Conservation (phyloP, 768 basidiomycete genomes). For the Hortiboletus campestris region DNA sequence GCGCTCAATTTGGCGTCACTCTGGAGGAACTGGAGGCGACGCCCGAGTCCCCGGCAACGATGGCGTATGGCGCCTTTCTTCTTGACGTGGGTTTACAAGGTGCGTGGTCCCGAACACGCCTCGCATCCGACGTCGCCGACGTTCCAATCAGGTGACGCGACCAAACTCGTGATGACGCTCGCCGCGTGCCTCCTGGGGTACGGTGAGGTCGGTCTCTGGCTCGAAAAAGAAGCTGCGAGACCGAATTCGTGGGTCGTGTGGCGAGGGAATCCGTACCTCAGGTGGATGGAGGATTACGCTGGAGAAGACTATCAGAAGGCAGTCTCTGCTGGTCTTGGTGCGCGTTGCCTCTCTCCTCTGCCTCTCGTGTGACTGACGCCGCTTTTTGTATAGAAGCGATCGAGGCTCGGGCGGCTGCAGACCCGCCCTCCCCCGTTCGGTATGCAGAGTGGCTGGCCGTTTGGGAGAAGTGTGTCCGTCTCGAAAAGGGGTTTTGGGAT, state of each 20-base stretch:
- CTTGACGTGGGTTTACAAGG: slow-evolving; percentile 69
- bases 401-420: slow-evolving; percentile 57
- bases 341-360: slow-evolving; percentile 19
- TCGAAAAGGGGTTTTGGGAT: slow-evolving; percentile 92
- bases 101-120: background rate
- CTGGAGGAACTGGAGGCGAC: slow-evolving; percentile 57
- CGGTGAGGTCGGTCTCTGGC: slow-evolving; percentile 87
- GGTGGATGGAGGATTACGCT: slow-evolving; percentile 80
- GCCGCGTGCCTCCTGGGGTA: slow-evolving; percentile 89
- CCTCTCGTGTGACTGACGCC: background rate
- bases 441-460: slow-evolving; percentile 66
- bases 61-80: slow-evolving; percentile 85
- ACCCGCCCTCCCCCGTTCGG: slow-evolving; percentile 60
- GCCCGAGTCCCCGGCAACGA: slow-evolving; percentile 67
- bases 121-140: background rate
- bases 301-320: slow-evolving; percentile 70
- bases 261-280: slow-evolving; percentile 70
- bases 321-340: slow-evolving; percentile 72
- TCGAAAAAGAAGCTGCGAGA: slow-evolving; percentile 54
- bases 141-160: slow-evolving; percentile 55
- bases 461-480: slow-evolving; percentile 70
- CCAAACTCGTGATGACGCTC: slow-evolving; percentile 74
- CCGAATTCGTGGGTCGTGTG: slow-evolving; percentile 51
- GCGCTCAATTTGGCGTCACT: slow-evolving; percentile 66
- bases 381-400: slow-evolving; percentile 52